Evolutionary conservation across 148 eudicot species (phyloP).

Genomic region (Arbutus unedo): DNA sequence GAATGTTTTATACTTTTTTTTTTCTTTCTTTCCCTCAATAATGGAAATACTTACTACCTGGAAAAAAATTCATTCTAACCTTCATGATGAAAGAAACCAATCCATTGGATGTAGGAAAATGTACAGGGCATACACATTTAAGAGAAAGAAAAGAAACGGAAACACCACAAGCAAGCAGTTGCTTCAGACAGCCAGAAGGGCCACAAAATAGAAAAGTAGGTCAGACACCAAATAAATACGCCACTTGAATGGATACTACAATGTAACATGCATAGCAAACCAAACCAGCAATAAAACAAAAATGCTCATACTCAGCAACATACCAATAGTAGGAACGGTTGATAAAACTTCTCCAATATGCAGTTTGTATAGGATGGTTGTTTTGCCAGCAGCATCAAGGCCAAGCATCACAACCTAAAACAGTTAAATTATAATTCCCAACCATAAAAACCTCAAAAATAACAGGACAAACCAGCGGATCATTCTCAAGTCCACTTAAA

Average conservation of each 20-base stretch:
- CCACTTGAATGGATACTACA: neutral
- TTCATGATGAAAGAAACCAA: neutral
- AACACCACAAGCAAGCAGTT: neutral
- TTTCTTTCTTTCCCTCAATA: neutral
- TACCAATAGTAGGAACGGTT: conserved; percentile 93
- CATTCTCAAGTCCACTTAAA: conserved; percentile 7
- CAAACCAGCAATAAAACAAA: conserved; percentile 5
- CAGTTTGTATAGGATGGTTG: conserved; percentile 87
- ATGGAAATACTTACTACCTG: neutral
- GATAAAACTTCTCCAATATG: conserved; percentile 93
- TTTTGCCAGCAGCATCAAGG: conserved; percentile 97
- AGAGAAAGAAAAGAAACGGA: neutral
- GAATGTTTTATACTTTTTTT: neutral
- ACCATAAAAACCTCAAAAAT: neutral
- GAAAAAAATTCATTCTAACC: neutral
- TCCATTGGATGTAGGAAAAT: neutral
- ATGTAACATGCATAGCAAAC: neutral
- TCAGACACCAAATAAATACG: neutral
- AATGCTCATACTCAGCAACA: neutral
- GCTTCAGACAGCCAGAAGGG: neutral
- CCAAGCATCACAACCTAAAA: conserved; percentile 97
- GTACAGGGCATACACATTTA: neutral
- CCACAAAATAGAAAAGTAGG: neutral
- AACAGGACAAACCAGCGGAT: neutral
- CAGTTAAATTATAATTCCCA: conserved; percentile 11